These are phyloP conservation scores for Diversispora eburnea DNA, from an alignment of 192 early-diverging fungal species.

Conservation along the genomic window DNA sequence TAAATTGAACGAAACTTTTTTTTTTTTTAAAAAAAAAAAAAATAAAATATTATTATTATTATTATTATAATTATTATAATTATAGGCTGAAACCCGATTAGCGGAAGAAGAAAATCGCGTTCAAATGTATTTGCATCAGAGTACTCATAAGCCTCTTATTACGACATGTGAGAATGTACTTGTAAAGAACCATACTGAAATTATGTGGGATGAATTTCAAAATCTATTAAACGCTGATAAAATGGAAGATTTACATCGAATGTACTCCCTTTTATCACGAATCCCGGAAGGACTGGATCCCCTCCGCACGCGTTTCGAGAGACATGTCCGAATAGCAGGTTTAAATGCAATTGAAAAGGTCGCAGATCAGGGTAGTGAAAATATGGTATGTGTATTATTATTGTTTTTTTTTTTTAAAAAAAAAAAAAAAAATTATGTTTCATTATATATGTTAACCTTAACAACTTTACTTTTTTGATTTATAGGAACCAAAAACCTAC, in stretches of 20 bases:
- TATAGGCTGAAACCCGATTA: constrained; percentile 68
- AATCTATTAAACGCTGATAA: constrained; percentile 84
- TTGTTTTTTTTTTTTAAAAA: too few species aligned
- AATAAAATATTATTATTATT: background rate
- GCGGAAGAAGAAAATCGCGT: constrained; percentile 84
- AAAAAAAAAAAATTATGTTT: background rate
- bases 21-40: background rate
- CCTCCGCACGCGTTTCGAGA: constrained; percentile 71
- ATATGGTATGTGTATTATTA: constrained; percentile 39
- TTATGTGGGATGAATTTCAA: constrained; percentile 88
- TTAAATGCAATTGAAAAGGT: constrained; percentile 76
- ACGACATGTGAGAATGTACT: constrained; percentile 80
- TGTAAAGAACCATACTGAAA: constrained; percentile 78
- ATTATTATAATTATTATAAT: background rate
- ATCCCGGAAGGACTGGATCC: constrained; percentile 82
- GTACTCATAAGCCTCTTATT: constrained; percentile 75
- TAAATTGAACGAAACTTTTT: background rate
- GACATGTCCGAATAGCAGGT: constrained; percentile 76
- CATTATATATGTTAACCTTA: constrained; percentile 3
- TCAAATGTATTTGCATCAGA: constrained; percentile 80
- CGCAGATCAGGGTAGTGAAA: constrained; percentile 53
- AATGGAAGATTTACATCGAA: constrained; percentile 80
- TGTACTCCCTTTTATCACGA: constrained; percentile 79
- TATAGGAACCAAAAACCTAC: constrained; percentile 76
- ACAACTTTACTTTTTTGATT: background rate